Evolutionary conservation across 2,329 filamentous ascomycete genomes (phyloP).

Genomic region (Rhynchosporium graminicola): DNA sequence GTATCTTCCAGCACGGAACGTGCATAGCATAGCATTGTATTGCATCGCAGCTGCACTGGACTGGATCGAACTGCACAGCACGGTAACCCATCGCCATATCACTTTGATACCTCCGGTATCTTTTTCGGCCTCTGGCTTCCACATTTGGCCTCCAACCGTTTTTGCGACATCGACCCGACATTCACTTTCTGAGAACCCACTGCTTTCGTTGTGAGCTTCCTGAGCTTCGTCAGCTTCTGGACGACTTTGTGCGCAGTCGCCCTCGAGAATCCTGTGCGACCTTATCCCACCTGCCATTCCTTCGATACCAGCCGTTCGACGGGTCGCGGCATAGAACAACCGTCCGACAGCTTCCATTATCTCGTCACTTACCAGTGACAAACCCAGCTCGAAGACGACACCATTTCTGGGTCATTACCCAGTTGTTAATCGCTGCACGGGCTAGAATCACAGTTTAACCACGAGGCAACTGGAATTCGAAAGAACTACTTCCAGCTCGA

Average conservation of each 20-base stretch:
- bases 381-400: slow-evolving; percentile 3
- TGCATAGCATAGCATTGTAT: slow-evolving; percentile 3
- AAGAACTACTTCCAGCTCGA: slow-evolving; percentile 14
- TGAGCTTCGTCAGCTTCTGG: not conserved
- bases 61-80: not conserved
- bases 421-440: not conserved
- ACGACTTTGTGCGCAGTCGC: slow-evolving; percentile 5
- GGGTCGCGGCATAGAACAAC: slow-evolving; percentile 14
- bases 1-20: slow-evolving; percentile 12
- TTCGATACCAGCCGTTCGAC: slow-evolving; percentile 11
- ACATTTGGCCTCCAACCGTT: slow-evolving; percentile 5
- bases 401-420: slow-evolving; percentile 9
- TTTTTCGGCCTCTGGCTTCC: slow-evolving; percentile 5
- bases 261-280: slow-evolving; percentile 12
- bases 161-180: slow-evolving; percentile 10
- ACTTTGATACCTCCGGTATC: slow-evolving; percentile 6
- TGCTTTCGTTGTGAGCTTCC: not conserved
- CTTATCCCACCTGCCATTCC: slow-evolving; percentile 13
- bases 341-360: slow-evolving; percentile 16
- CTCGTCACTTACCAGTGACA: not conserved
- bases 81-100: not conserved
- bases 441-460: slow-evolving; percentile 5
- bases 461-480: slow-evolving; percentile 9
- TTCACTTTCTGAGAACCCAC: slow-evolving; percentile 7
- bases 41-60: not conserved